Conservation (phyloP, 2,329 filamentous ascomycete genomes). For the Sarocladium kiliense region DNA sequence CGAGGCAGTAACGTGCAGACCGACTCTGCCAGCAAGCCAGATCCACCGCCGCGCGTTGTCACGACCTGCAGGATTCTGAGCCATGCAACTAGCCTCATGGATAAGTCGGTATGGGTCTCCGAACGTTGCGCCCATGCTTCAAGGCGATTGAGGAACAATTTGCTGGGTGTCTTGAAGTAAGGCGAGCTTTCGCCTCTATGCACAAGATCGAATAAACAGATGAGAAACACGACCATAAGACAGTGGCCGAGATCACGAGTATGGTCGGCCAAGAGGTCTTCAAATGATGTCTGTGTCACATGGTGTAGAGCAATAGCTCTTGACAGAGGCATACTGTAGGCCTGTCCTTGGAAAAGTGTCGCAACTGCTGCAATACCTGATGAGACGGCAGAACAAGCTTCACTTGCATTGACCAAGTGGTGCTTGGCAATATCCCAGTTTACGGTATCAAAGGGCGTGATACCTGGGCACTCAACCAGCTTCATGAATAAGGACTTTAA, state of each 20-base stretch:
- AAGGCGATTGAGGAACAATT: conserved; percentile 5
- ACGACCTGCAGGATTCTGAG: conserved; percentile 14
- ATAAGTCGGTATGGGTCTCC: neutral
- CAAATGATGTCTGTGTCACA: conserved; percentile 7
- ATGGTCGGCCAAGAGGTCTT: conserved; percentile 7
- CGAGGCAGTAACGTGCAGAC: conserved; percentile 11
- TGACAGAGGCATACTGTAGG: conserved; percentile 8
- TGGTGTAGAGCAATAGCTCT: conserved; percentile 9
- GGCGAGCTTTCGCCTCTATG: conserved; percentile 1
- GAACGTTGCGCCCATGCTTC: neutral
- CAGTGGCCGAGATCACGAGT: conserved; percentile 9
- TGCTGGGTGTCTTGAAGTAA: neutral
- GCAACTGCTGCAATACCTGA: conserved; percentile 1
- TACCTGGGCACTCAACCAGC: conserved; percentile 11
- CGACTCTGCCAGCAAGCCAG: conserved; percentile 13
- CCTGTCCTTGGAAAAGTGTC: conserved; percentile 10
- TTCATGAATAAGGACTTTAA: conserved; percentile 10
- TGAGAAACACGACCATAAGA: conserved; percentile 2
- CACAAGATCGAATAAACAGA: conserved; percentile 9
- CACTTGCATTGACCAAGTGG: neutral
- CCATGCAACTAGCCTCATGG: conserved; percentile 11
- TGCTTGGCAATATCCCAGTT: conserved; percentile 10
- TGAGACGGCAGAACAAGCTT: neutral
- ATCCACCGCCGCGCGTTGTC: conserved; percentile 15
- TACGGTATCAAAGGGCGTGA: conserved; percentile 10